A percentile compares a stretch with the other conserved stretches of the same genome.
phyloP scores from a whole-genome alignment of 805 yeast genomes.

The Ogataea wickerhamii region DNA sequence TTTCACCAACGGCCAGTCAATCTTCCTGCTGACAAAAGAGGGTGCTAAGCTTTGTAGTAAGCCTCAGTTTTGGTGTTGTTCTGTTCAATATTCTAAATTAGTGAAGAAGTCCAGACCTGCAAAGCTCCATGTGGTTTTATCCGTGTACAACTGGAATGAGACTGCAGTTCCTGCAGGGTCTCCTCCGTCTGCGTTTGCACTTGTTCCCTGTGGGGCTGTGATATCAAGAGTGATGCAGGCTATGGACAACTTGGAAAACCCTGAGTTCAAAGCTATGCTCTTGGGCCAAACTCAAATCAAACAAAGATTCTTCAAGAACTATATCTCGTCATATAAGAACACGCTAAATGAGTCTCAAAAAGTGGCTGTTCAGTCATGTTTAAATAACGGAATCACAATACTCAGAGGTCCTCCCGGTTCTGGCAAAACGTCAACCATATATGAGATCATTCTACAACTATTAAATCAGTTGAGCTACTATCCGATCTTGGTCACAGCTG shows the following conservation, averaged over 20 bases:
- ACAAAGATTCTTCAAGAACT: conserved; percentile 49
- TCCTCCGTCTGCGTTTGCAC: conserved; percentile 29
- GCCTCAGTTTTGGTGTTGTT: conserved; percentile 57
- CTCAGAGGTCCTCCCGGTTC: conserved; percentile 83
- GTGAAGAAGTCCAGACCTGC: conserved; percentile 7
- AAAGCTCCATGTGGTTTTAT: conserved; percentile 40
- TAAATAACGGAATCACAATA: conserved; percentile 55
- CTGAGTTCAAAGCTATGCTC: conserved; percentile 39
- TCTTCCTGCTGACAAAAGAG: conserved; percentile 45
- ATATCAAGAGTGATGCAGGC: conserved; percentile 62
- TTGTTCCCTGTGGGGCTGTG: conserved; percentile 62
- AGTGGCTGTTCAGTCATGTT: conserved; percentile 65
- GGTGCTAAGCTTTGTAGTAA: conserved; percentile 36
- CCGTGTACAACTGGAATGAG: conserved; percentile 57
- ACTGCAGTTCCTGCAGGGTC: conserved; percentile 23
- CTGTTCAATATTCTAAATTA: conserved; percentile 36
- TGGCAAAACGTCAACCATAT: conserved; percentile 78
- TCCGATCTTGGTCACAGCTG: conserved; percentile 71
- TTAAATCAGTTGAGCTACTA: conserved; percentile 52
- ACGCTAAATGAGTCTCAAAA: conserved; percentile 67
- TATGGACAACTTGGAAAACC: conserved; percentile 56
- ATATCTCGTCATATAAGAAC: conserved; percentile 49
- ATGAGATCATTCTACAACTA: conserved; percentile 77
- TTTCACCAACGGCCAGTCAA: conserved; percentile 54
- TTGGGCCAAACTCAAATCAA: conserved; percentile 29